Evolutionary conservation across 2,329 filamentous ascomycete species (phyloP).

Genomic region (Arachnomyces sp.): DNA sequence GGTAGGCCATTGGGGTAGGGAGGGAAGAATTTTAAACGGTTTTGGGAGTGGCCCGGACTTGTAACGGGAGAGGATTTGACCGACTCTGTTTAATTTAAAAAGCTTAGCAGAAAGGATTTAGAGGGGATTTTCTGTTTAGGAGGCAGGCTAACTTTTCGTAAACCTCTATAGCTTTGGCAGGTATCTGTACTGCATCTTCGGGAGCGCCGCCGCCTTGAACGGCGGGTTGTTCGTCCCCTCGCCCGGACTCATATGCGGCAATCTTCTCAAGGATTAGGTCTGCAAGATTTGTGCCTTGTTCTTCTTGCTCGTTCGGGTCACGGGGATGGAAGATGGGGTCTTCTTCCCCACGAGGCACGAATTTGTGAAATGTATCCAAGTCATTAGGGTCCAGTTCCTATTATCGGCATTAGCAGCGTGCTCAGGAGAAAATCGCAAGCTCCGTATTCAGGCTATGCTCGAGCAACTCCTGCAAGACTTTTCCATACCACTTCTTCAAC

Average conservation of each 20-base stretch:
- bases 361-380: constrained; percentile 82
- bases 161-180: constrained; percentile 86
- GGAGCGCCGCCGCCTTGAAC: constrained; percentile 50
- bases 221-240: constrained; percentile 38
- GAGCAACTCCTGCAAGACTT: background rate
- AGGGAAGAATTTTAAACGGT: constrained; percentile 93
- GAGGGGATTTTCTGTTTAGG: background rate
- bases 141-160: constrained; percentile 65
- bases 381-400: constrained; percentile 83
- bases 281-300: constrained; percentile 68
- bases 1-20: constrained; percentile 84
- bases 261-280: constrained; percentile 94
- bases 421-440: background rate
- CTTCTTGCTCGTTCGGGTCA: constrained; percentile 32
- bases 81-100: constrained; percentile 54
- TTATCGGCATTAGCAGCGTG: background rate
- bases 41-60: constrained; percentile 96
- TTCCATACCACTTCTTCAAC: constrained; percentile 32
- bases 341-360: constrained; percentile 67
- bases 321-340: constrained; percentile 63
- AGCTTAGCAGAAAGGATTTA: constrained; percentile 13
- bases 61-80: constrained; percentile 81
- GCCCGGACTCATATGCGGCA: constrained; percentile 73
- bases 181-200: constrained; percentile 78
- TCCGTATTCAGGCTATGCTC: background rate